Conservation (phyloP, 345 rosid genomes). For the Camelina sativa region DNA sequence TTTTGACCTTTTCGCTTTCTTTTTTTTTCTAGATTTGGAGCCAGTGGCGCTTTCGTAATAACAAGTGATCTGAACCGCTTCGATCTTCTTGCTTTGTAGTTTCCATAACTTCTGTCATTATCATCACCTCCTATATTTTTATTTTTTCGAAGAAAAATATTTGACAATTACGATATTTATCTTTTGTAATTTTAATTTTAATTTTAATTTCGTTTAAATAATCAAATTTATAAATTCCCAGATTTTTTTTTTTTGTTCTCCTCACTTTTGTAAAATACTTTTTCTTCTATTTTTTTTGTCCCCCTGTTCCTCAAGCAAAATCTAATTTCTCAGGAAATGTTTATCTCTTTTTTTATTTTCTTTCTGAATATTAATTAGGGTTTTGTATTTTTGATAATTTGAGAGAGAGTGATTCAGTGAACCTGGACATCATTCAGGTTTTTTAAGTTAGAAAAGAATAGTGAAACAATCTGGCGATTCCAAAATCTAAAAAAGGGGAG, state of each 20-base stretch:
- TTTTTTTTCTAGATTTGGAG: slow-evolving; percentile 21
- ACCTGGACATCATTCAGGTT: slow-evolving; percentile 30
- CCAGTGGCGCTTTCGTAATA: slow-evolving; percentile 28
- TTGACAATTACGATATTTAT: slow-evolving; percentile 3
- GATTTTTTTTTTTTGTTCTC: background rate
- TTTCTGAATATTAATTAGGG: background rate
- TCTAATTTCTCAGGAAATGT: background rate
- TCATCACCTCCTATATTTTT: slow-evolving; percentile 30
- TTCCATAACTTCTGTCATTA: slow-evolving; percentile 31
- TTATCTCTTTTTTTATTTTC: background rate
- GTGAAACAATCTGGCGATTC: slow-evolving; percentile 31
- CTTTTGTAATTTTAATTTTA: background rate
- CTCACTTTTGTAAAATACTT: background rate
- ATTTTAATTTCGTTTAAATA: background rate
- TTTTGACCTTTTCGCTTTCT: slow-evolving; percentile 37
- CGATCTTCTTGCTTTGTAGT: background rate
- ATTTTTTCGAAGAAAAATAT: background rate
- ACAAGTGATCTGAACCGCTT: slow-evolving; percentile 21
- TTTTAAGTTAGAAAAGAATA: slow-evolving; percentile 8
- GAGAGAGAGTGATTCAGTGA: slow-evolving; percentile 19
- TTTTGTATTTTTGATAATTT: background rate
- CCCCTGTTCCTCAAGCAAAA: background rate
- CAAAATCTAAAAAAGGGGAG: slow-evolving; percentile 5
- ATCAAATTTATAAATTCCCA: background rate
- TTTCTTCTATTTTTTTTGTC: background rate